Base-by-base conservation (phyloP, 495 filamentous ascomycete genomes). In the Parathielavia appendiculata region DNA sequence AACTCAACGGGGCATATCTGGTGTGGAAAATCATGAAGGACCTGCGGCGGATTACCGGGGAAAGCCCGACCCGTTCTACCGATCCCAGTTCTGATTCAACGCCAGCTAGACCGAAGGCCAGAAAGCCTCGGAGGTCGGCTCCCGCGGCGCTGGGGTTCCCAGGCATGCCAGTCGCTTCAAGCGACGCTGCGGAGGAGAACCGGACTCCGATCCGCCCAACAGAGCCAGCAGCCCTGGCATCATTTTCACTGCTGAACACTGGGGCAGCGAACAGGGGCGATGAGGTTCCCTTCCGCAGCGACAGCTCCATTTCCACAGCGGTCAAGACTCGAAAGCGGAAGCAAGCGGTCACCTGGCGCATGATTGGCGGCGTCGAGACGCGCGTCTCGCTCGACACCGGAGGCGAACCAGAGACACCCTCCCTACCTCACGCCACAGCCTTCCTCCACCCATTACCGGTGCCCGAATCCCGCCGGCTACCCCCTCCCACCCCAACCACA, bases 291-390 rank as follows among this genome's bases (percentile, higher is more conserved):
- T 9, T 14, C 30, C 20, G 41, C 14, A 38, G 40, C 34, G 56
- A 54, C 13, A 48, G 58, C 55, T 77, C 75, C 14, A 75, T 74
- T 30, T 68, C 69, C 5, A 66, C 67, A 6, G 65, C 68, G 19
- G 73, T 75, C 46, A 77, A 77, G 53, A 63, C 58, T 39, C 71
- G 74, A 36, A 73, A 71, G 56, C 69, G 75, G 50, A 77, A 76
- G 47, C 59, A 63, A 17, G 53, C 59, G 1, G 52, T 67, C 13
- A 48, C 63, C 17, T 73, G 71, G 63, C 74, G 75, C 41, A 68
- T 72, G 39, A 63, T 75, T 13, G 54, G 69, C 9, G 74, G 74
- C 4, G 66, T 75, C 1, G 72, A 75, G 47, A 70, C 71, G 1
- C 56, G 45, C 0, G 58, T 69, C n/a, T 51, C 63, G 5, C 48